Base-by-base conservation (phyloP, 2,329 filamentous ascomycete genomes). In the Plenodomus biglobosus region DNA sequence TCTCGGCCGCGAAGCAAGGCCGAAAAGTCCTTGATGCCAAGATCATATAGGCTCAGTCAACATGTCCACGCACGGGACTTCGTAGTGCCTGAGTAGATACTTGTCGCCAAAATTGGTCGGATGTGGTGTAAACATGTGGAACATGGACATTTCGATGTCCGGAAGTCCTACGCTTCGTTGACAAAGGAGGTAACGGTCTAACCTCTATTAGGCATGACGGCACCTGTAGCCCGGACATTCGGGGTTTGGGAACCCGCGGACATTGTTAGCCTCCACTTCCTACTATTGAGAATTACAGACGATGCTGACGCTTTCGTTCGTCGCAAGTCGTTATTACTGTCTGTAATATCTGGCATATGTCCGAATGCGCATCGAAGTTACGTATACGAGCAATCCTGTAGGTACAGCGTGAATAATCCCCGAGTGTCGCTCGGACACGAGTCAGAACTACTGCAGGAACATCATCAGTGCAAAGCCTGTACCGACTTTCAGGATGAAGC, bases 401-500 rank as follows among this genome's bases (percentile, higher is more conserved):
- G n/a, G n/a, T n/a, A n/a, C 27, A 32, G 27, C 27, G 8, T 32
- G 27, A 32, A 11, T 11, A 11, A 32, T 32, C 27, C 27, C 27
- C 27, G 27, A 32, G 11, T 10, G 10, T 32, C 27, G 27, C 27
- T 32, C 11, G 27, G 3, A 32, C 13, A 32, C 27, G 27, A 32
- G 13, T 32, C 27, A 32, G 27, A 11, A 32, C 6, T 3, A 15
- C 3, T 7, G 13, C 27, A 32, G 15, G 22, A 24, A 24, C 22
- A 24, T 10, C 2, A 38, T 46, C 24, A 24, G 18, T 35, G n/a
- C 16, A 27, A 2, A 17, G 41, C 11, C 15, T 20, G n/a, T 22
- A 19, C 3, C n/a, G 20, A 21, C 27, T 10, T 50, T 42, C 42
- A 50, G 46, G 37, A 58, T 44, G 48, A 54, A 52, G 36, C 45